Base-by-base conservation (phyloP, 1,284 basidiomycete genomes). In the Meira nashicola region DNA sequence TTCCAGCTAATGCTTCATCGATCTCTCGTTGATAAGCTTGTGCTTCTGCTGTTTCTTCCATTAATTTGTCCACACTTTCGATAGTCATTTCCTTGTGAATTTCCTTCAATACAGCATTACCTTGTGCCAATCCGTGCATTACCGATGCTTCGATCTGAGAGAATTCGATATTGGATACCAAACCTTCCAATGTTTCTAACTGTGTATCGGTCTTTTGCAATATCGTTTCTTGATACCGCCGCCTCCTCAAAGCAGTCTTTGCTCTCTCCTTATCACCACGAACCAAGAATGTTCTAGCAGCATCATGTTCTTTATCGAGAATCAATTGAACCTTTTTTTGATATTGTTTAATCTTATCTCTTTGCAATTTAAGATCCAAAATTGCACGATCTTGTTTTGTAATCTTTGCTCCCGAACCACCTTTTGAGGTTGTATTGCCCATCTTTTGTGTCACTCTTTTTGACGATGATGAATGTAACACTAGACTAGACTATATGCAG, bases 161-260 rank as follows among this genome's bases (percentile, higher is more conserved):
- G 81, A 95, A 97, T 78, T 98, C 94, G 74, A 98, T 96, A 0
- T 88, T 90, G 8, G 89, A 89, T 5, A 93, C 94, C 48, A 98
- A 82, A 66, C 92, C 87, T 79, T 97, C 92, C 54, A 98, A 79
- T 54, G 86, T 91, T 80, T 89, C 88, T 15, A 98, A 81, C 76
- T 98, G 94, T 3, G 82, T 82, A 73, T 98, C 94, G 0, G 94
- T 97, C 83, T 90, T 93, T 12, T 82, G 68, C 23, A 98, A 82
- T 37, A 97, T 82, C 59, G 86, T 83, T 77, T 96, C 89, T 77
- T 98, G 95, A 76, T 96, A 96, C 79, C 96, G 97, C 55, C 90
- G 84, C 71, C 88, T 85, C 56, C 94, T 84, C 39, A 98, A 81
- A 0, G 95, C 91, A 60, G 89, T 85, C 49, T 92, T 78, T 7